Base-by-base conservation (phyloP, 2,329 filamentous ascomycete genomes). In the Diaporthe australafricana region DNA sequence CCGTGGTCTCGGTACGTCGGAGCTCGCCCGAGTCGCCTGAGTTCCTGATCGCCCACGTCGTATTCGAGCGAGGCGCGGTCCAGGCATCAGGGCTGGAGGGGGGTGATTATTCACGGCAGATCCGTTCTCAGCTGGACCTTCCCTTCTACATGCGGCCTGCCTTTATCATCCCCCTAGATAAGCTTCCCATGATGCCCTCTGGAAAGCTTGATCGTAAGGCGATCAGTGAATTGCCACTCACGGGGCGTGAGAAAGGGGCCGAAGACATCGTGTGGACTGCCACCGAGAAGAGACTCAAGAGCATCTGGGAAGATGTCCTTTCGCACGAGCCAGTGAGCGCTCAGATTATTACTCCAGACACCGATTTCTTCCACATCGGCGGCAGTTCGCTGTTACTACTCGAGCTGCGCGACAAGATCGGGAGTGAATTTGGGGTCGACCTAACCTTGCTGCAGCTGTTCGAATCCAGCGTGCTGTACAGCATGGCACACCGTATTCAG, bases 341-440 rank as follows among this genome's bases (percentile, higher is more conserved):
- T 3, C 40, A 25, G 25, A n/a, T 62, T 3, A 76, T 78, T 12
- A 47, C 69, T 0, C 22, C 66, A 0, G 52, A 71, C 1, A 77
- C 83, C 0, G 79, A 84, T 76, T 85, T 87, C 75, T 86, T 85
- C 76, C 73, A 75, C 2, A 73, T 81, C 2, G 84, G 84, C 2
- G 84, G 84, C 9, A 83, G 78, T 62, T 86, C 84, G 0, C 70
- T 86, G 3, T 76, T 83, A 0, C 73, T 85, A 1, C 75, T 86
- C 16, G 73, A 78, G 3, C 80, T 89, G 0, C 81, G 83, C 66
- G 66, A 74, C 0, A 68, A 70, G 0, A 81, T 88, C 38, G 73
- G 74, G 1, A 62, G 78, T 1, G 38, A 40, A 0, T 83, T 87
- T 65, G 69, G 74, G 0, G 76, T 81, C 7, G 60, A 53, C 1